Percentiles rank a stretch among this genome's conserved stretches.
Evolutionary conservation across 2,329 filamentous ascomycete genomes (phyloP).

Genomic region (Scedosporium minutisporum): DNA sequence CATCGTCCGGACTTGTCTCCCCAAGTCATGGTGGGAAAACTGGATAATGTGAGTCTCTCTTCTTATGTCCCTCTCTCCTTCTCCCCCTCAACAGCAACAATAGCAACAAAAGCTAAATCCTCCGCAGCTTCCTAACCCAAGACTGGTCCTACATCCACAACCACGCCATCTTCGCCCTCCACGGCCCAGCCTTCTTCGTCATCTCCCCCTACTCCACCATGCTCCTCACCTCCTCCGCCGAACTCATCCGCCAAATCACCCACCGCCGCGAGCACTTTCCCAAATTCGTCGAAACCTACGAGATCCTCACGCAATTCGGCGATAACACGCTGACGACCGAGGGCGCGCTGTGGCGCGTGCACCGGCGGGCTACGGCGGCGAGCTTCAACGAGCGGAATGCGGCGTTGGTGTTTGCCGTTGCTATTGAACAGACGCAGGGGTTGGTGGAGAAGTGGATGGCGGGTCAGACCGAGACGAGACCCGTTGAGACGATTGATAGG

Average conservation of each 20-base stretch:
- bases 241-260: constrained; percentile 56
- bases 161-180: constrained; percentile 45
- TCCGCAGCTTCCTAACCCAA: constrained; percentile 39
- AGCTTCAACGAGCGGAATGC: constrained; percentile 73
- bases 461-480: constrained; percentile 19
- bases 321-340: constrained; percentile 64
- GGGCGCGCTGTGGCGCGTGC: constrained; percentile 58
- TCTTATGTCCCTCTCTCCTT: not conserved
- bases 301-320: constrained; percentile 43
- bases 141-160: constrained; percentile 51
- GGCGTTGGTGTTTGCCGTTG: constrained; percentile 53
- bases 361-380: constrained; percentile 62
- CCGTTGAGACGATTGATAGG: constrained; percentile 45
- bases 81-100: not conserved
- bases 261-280: constrained; percentile 60
- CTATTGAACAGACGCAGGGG: constrained; percentile 49
- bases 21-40: constrained; percentile 42
- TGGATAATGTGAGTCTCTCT: constrained; percentile 47
- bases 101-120: not conserved
- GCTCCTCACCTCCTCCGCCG: constrained; percentile 52
- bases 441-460: constrained; percentile 51
- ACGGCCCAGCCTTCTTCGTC: constrained; percentile 56
- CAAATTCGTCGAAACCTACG: constrained; percentile 26
- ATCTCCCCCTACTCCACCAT: constrained; percentile 46
- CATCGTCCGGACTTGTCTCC: constrained; percentile 41